Base-by-base conservation (phyloP, 768 basidiomycete genomes). In the Tylopilus intermedius region DNA sequence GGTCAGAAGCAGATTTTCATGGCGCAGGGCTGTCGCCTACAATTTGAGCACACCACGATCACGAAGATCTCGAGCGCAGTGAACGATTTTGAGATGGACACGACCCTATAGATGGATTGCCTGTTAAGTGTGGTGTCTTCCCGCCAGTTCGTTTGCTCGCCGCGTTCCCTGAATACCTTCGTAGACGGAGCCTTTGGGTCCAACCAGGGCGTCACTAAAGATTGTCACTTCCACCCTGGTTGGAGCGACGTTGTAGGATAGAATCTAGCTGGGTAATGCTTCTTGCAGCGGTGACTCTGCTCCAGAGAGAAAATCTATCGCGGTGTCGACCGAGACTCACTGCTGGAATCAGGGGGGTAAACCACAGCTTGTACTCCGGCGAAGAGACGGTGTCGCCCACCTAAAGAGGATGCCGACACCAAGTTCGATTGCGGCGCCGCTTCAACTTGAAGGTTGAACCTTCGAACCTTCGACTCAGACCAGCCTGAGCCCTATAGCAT, bases 1-100 rank as follows among this genome's bases (percentile, higher is more conserved):
- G 5, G 6, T 45, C 15, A 49, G 11, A 7, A 21, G 24, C 4
- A 9, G 21, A 21, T 3, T 44, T 44, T 35, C 5, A 26, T 26
- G 5, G 37, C 5, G 13, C 15, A 15, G 14, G 38, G n/a, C 9
- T 7, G 7, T 32, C 11, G 4, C n/a, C 56, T 55, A 73, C 74
- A 76, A 67, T 42, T 58, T 68, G 49, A 78, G 58, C 2, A 58
- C 56, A 2, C 79, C 79, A 42, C 69, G 69, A 56, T 81, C 75
- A 35, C 75, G 71, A 22, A 59, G 0, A 75, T 77, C 57, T 82
- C 77, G 5, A 79, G 56, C 0, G 72, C 71, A 4, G 74, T 71
- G 57, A 80, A 79, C 52, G 81, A 63, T 62, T 81, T 83, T 6
- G 76, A 73, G 50, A 79, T 72, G 38, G 76, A 79, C 2, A 79